Evolutionary conservation across 108 stramenopile species (phyloP), one percentile per base, ranked within the genome.

Genomic region (Mediolabrus comicus): DNA sequence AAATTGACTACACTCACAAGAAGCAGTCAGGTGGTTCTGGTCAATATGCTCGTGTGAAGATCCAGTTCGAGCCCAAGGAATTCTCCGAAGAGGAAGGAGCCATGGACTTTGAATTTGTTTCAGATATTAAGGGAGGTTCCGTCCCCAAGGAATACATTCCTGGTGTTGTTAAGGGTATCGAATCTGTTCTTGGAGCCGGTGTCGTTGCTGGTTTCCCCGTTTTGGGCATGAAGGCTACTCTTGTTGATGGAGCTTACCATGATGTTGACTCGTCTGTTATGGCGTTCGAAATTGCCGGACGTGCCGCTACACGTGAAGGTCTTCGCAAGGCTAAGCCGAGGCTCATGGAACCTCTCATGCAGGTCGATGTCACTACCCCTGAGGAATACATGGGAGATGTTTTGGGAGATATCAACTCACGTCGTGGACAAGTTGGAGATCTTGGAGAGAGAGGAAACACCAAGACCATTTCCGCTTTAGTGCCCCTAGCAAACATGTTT

Each of bases 381-480:
- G 98, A 99, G 82, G 97, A 98, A 62, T 98, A 96, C 92, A 95
- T 99, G 94, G 98, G 98, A 51, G 98, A 99, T 71, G 85, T 99
- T 59, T 78, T 99, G 59, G 97, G 97, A 57, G 98, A 99, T 73
- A 95, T 99, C 83, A 98, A 98, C 87, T 76, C 91, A 59, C 92
- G 98, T 60, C 96, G 98, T 83, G 98, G 98, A 58, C 81, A 92
- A 39, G 90, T 98, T 60, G 92, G 88, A 7, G 96, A 98, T 53
- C 84, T 99, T 27, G 95, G 96, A 27, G 97, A 98, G 79, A 84
- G 98, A 62, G 96, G 97, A 59, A 96, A 97, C 59, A 70, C 89
- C 61, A 97, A 97, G 90, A 95, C 96, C 17, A 90, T 99, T 59
- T 84, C 86, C 34, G 97, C 97, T 10, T 65, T 83, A 62, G 98